A percentile compares a stretch with the other conserved stretches of the same genome.
Evolutionary conservation across 345 rosid species (phyloP).

Genomic region (Lumnitzera littorea): DNA sequence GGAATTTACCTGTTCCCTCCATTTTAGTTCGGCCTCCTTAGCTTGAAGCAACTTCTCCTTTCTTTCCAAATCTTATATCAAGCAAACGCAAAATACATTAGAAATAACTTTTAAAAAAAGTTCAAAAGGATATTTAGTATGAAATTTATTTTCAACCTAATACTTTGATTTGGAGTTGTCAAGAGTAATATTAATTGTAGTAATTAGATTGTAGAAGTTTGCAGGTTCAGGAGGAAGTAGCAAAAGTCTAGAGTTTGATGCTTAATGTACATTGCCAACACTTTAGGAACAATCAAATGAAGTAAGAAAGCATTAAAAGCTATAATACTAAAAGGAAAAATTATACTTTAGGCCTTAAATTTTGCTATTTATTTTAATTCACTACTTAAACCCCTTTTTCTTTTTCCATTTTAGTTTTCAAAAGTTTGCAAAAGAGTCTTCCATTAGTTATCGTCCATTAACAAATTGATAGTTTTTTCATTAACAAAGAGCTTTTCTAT

Average conservation of each 20-base stretch:
- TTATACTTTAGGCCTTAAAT: too few species aligned
- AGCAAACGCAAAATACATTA: constrained; percentile 11
- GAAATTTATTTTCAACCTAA: constrained; percentile 24
- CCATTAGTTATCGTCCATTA: too few species aligned
- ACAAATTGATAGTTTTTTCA: too few species aligned
- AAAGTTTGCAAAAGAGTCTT: too few species aligned
- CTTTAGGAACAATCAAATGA: constrained; percentile 32
- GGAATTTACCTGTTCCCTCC: constrained; percentile 70
- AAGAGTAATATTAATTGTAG: constrained; percentile 87
- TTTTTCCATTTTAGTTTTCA: too few species aligned
- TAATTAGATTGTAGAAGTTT: constrained; percentile 67
- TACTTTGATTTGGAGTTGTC: constrained; percentile 32
- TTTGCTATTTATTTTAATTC: too few species aligned
- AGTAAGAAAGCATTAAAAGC: neutral
- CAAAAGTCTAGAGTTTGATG: constrained; percentile 78
- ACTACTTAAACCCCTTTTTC: too few species aligned
- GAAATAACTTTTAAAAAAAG: constrained; percentile 2
- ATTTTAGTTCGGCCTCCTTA: constrained; percentile 88
- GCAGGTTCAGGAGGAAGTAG: constrained; percentile 96
- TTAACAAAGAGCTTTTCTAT: too few species aligned
- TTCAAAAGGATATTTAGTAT: constrained; percentile 5
- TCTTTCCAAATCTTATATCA: constrained; percentile 64
- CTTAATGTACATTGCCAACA: constrained; percentile 45
- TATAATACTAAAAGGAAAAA: too few species aligned
- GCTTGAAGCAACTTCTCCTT: constrained; percentile 96